phyloP scores from a whole-genome alignment of 306 rosid species.

The Castanospermum australe region DNA sequence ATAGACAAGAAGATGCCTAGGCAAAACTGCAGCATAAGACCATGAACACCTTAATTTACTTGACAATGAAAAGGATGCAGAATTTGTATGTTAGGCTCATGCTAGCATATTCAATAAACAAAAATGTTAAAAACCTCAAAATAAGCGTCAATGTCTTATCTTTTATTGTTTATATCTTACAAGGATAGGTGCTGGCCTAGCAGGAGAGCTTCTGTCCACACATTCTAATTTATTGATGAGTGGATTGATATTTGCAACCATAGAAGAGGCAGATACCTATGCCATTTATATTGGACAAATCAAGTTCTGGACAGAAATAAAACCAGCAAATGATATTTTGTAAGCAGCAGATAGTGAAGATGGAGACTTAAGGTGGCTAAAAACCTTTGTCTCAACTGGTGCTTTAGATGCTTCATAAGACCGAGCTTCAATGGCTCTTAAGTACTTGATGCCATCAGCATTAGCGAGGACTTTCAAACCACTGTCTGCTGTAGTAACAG shows the following conservation, averaged over 20 bases:
- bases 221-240: conserved; percentile 49
- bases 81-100: neutral
- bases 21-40: neutral
- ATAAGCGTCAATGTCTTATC: neutral
- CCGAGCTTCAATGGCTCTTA: conserved; percentile 43
- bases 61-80: neutral
- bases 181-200: conserved; percentile 44
- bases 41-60: neutral
- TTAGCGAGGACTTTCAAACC: conserved; percentile 65
- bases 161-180: conserved; percentile 33
- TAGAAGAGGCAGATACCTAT: conserved; percentile 48
- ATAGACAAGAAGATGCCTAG: neutral
- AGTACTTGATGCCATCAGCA: conserved; percentile 42
- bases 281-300: neutral
- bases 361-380: neutral
- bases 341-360: neutral
- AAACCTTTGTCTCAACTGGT: conserved; percentile 57
- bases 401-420: conserved; percentile 50
- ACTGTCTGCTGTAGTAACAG: conserved; percentile 54
- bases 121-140: neutral
- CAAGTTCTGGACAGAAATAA: neutral
- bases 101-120: neutral
- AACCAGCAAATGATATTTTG: neutral
- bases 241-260: conserved; percentile 32
- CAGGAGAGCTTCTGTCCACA: conserved; percentile 47